Base-by-base conservation (phyloP, 495 filamentous ascomycete genomes). In the Trichoderma asperelloides region DNA sequence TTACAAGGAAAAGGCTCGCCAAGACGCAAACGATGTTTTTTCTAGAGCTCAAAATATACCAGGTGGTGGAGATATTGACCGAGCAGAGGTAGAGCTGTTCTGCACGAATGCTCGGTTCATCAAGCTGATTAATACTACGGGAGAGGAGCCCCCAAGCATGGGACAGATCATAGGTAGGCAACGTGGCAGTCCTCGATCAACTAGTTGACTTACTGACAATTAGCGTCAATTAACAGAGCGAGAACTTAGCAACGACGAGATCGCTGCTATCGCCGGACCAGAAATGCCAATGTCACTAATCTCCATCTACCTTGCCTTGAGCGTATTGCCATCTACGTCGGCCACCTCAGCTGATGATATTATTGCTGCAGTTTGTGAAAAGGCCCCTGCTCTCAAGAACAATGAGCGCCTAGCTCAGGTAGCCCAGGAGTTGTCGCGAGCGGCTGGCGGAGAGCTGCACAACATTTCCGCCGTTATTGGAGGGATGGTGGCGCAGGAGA, bases 101-200 rank as follows among this genome's bases (percentile, higher is more conserved):
- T 97, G 95, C 85, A 97, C 96, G 78, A 93, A 95, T 67, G 91
- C 96, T 64, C 91, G 91, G 66, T 93, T 94, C 74, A 91, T 98
- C 71, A 95, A 95, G 78, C 82, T 96, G 45, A 89, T 98, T 43
- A 84, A 86, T 68, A 75, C 77, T 66, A 76, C 76, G 18, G 71
- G 68, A 62, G 68, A 64, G 62, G 69, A 49, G 51, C 66, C 68
- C 64, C 72, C 74, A 67, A 73, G 71, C 37, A 69, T 79, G 18
- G 70, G 65, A 45, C 40, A 68, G 67, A 75, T 76, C 55, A 70
- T 71, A 21, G 76, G 77, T 79, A 71, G 73, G 77, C 71, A 23
- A 30, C 40, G 6, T 27, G 40, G 64, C 25, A 27, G 3, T 21
- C 28, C 0, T 21, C 64, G 33, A 2, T 25, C n/a, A 15, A n/a